A percentile compares a stretch with the other conserved stretches of the same genome.
phyloP scores from a whole-genome alignment of 805 yeast species.

The Priceomyces carsonii region DNA sequence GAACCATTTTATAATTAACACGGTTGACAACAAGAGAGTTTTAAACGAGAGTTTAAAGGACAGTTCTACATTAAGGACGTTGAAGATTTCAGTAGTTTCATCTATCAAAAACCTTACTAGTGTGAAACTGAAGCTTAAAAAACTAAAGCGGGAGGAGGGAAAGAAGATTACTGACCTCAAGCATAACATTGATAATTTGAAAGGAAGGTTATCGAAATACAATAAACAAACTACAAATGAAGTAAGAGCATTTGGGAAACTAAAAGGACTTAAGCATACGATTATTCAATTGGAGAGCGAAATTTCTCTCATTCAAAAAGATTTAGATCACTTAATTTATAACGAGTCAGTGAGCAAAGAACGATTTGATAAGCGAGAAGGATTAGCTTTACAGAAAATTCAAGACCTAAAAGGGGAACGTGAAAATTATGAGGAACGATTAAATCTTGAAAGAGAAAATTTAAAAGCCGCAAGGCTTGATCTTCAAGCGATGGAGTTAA shows the following conservation, averaged over 20 bases:
- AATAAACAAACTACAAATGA: slow-evolving; percentile 24
- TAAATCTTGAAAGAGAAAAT: slow-evolving; percentile 19
- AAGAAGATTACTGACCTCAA: slow-evolving; percentile 32
- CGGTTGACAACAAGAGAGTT: slow-evolving; percentile 21
- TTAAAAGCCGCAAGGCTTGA: slow-evolving; percentile 26
- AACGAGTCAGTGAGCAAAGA: slow-evolving; percentile 12
- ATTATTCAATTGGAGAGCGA: slow-evolving; percentile 40
- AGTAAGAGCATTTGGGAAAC: slow-evolving; percentile 32
- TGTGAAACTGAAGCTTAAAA: slow-evolving; percentile 25
- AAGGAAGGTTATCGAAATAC: slow-evolving; percentile 31
- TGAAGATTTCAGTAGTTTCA: slow-evolving; percentile 33
- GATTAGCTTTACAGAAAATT: slow-evolving; percentile 20
- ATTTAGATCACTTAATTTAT: slow-evolving; percentile 14
- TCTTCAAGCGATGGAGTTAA: slow-evolving; percentile 17
- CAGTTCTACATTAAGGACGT: slow-evolving; percentile 28
- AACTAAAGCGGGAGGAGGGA: slow-evolving; percentile 39
- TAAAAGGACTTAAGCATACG: slow-evolving; percentile 41
- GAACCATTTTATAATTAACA: slow-evolving; percentile 29
- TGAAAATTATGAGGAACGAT: slow-evolving; percentile 22
- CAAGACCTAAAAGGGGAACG: slow-evolving; percentile 21
- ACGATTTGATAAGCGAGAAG: slow-evolving; percentile 19
- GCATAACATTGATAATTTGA: slow-evolving; percentile 33
- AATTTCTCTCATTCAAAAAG: slow-evolving; percentile 22
- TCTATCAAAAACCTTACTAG: slow-evolving; percentile 27
- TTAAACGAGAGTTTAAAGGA: slow-evolving; percentile 26